phyloP scores from a whole-genome alignment of 177 flowering plant genomes.

The Vitis hybrid region DNA sequence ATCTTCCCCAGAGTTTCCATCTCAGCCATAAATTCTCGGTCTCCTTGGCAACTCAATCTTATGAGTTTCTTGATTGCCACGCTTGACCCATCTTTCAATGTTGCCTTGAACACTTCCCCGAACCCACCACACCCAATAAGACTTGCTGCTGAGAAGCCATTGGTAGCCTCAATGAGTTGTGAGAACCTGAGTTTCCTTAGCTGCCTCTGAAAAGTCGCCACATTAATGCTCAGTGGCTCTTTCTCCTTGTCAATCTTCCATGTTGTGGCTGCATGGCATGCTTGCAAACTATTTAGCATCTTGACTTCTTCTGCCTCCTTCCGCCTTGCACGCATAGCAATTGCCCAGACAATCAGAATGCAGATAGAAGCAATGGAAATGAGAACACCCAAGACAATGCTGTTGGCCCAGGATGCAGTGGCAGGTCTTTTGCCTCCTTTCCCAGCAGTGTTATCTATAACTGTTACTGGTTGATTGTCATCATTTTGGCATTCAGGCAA shows the following conservation, averaged over 20 bases:
- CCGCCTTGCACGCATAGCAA: conserved; percentile 68
- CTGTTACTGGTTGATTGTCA: conserved; percentile 16
- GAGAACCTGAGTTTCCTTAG: conserved; percentile 84
- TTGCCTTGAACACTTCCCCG: conserved; percentile 92
- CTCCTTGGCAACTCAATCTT: conserved; percentile 82
- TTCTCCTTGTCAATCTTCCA: conserved; percentile 91
- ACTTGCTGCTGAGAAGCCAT: conserved; percentile 86
- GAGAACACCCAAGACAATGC: conserved; percentile 69
- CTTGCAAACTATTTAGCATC: conserved; percentile 73
- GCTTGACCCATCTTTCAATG: conserved; percentile 79
- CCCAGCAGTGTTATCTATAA: conserved; percentile 12
- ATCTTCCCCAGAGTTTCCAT: conserved; percentile 97
- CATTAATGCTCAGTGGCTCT: conserved; percentile 93
- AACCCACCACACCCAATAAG: conserved; percentile 91
- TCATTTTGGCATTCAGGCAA: conserved; percentile 57
- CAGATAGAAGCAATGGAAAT: conserved; percentile 67
- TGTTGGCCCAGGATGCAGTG: conserved; percentile 69
- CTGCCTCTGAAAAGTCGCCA: conserved; percentile 88
- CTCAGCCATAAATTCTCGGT: conserved; percentile 96
- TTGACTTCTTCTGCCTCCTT: conserved; percentile 64
- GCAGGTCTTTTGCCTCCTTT: conserved; percentile 18
- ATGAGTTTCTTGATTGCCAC: conserved; percentile 95
- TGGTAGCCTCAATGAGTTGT: conserved; percentile 89
- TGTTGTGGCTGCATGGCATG: conserved; percentile 70
- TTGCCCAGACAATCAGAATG: conserved; percentile 74